Conservation (phyloP, 2,329 filamentous ascomycete genomes). For the Fusarium acutatum region DNA sequence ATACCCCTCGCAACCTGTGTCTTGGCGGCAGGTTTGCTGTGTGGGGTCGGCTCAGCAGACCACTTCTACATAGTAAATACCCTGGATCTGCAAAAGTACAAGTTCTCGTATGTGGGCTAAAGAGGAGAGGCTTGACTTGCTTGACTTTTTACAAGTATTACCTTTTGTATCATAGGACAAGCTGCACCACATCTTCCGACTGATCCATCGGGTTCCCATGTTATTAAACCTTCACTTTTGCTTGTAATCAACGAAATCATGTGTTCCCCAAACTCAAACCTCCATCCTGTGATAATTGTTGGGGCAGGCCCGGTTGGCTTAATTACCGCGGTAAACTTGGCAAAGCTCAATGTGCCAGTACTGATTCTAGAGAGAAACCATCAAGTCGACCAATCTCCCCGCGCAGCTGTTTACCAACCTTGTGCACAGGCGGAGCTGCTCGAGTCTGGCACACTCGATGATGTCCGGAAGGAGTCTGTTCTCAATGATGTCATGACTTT, state of each 20-base stretch:
- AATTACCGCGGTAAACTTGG: not conserved
- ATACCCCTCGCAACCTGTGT: not conserved
- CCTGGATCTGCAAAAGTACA: not conserved
- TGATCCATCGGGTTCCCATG: no score
- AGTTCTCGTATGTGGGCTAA: not conserved
- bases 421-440: not conserved
- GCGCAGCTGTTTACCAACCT: not conserved
- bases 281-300: not conserved
- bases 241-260: not conserved
- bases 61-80: not conserved
- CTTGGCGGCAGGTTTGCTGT: not conserved
- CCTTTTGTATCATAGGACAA: no score
- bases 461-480: not conserved
- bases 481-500: not conserved
- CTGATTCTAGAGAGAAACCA: not conserved
- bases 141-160: not conserved
- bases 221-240: no score
- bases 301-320: not conserved
- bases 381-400: not conserved
- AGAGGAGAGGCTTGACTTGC: not conserved
- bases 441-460: not conserved
- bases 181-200: no score
- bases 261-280: rapidly evolving
- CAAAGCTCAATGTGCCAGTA: not conserved
- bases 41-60: not conserved